phyloP scores from a whole-genome alignment of 2,329 filamentous ascomycete genomes.

The Penicillium nordicum region DNA sequence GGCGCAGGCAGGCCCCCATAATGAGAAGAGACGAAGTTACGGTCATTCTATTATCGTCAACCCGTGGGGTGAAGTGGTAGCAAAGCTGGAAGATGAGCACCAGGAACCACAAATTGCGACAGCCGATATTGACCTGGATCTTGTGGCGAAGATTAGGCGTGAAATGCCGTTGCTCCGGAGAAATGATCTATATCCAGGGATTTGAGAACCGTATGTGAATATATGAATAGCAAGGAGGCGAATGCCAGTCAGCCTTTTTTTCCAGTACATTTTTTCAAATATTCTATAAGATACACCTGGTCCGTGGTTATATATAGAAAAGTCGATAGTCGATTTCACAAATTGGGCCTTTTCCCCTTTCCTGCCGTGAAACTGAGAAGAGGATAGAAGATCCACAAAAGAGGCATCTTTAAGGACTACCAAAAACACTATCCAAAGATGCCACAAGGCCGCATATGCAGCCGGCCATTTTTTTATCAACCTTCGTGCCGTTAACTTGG shows the following conservation, averaged over 20 bases:
- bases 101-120: constrained; percentile 47
- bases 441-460: background rate
- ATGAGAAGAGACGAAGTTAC: constrained; percentile 74
- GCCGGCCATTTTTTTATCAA: background rate
- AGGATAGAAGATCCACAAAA: background rate
- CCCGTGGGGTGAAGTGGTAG: constrained; percentile 77
- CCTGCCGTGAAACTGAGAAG: background rate
- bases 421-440: background rate
- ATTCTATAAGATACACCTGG: background rate
- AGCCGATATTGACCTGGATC: constrained; percentile 54
- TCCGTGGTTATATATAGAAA: background rate
- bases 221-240: background rate
- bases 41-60: constrained; percentile 81
- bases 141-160: constrained; percentile 51
- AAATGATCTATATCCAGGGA: constrained; percentile 49
- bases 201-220: constrained; percentile 14
- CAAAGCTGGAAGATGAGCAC: constrained; percentile 54
- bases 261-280: background rate
- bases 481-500: background rate
- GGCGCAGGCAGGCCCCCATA: constrained; percentile 74
- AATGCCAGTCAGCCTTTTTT: background rate
- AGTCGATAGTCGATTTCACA: background rate
- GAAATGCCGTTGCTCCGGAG: constrained; percentile 58
- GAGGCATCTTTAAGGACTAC: background rate
- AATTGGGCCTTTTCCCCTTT: background rate